Evolutionary conservation across 805 yeast species (phyloP).

Genomic region (Kodamaea sagamina): DNA sequence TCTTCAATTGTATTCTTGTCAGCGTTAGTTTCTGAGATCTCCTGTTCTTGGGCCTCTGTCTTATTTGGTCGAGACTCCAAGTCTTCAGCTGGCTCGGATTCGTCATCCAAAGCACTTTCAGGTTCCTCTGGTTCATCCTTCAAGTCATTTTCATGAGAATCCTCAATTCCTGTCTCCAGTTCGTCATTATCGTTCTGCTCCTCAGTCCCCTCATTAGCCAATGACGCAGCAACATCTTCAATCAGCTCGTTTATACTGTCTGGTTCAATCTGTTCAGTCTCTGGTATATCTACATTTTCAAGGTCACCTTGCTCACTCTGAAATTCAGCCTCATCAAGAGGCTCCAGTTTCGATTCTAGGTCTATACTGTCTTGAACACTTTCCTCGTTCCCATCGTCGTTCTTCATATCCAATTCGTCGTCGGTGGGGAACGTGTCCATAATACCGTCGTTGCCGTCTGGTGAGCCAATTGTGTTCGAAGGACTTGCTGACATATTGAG

Average conservation of each 20-base stretch:
- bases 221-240: conserved; percentile 14
- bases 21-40: conserved; percentile 4
- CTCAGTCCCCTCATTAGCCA: conserved; percentile 15
- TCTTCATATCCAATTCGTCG: conserved; percentile 1
- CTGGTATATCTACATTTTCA: conserved; percentile 4
- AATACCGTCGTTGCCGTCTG: neutral
- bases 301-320: conserved; percentile 1
- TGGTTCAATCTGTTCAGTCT: neutral
- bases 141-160: too few relatives aligned
- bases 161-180: too few relatives aligned
- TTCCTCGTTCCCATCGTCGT: conserved; percentile 8
- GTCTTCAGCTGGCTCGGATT: neutral
- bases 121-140: too few relatives aligned
- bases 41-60: conserved; percentile 1
- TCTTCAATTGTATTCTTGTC: conserved; percentile 1
- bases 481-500: conserved; percentile 9
- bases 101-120: neutral
- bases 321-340: conserved; percentile 6
- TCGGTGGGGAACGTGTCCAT: conserved; percentile 4
- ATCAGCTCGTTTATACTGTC: neutral
- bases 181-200: conserved; percentile 12
- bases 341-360: conserved; percentile 8
- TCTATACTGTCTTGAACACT: conserved; percentile 3
- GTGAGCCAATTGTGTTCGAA: conserved; percentile 9
- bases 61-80: conserved; percentile 6